Evolutionary conservation across 768 basidiomycete species (phyloP), one percentile per base, ranked within the genome.

Genomic region (Phlebiopsis flavidoalba): DNA sequence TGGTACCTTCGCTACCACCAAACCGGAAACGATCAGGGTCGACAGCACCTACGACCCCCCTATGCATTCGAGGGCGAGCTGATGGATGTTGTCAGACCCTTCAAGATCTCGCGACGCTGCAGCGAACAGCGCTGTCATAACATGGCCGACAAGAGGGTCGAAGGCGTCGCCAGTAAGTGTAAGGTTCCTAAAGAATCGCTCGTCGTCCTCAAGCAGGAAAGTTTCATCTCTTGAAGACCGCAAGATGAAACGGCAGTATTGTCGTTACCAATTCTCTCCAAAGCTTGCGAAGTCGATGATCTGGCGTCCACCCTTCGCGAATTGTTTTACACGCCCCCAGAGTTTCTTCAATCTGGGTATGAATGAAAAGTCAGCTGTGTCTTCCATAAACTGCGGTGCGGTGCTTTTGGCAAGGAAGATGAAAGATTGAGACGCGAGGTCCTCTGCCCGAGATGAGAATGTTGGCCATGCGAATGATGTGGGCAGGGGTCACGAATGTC

Each of bases 11-110:
- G 40, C 73, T 75, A 33, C 79, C 70, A 1, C 76, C 75, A 19
- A 93, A 78, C 63, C 92, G 88, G 67, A 90, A 89, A 53, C 97
- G 82, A 76, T 98, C 96, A 0, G 96, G 96, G 72, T 99, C 97
- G 17, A 95, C 81, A 1, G 97, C 97, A 6, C 97, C 97, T 12
- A 98, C 75, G 21, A 92, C 83, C 1, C 83, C 1, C 95, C 94
- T 58, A 98, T 85, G 69, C 93, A 97, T 69, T 97, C 92, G 68
- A 88, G 95, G 0, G 93, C 89, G 19, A 91, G 72, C 47, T 84
- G 75, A 17, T 86, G 85, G 8, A 94, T 68, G 1, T 78, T 68
- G 49, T 95, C 89, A 5, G 80, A 80, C 6, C 82, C 84, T 52
- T 95, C 92, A 0, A 86, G 87, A 63, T 96, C 94, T 8, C 92